These are phyloP conservation scores for Macrocybe gigantea DNA, from an alignment of 768 basidiomycete genomes.

Conservation along the genomic window DNA sequence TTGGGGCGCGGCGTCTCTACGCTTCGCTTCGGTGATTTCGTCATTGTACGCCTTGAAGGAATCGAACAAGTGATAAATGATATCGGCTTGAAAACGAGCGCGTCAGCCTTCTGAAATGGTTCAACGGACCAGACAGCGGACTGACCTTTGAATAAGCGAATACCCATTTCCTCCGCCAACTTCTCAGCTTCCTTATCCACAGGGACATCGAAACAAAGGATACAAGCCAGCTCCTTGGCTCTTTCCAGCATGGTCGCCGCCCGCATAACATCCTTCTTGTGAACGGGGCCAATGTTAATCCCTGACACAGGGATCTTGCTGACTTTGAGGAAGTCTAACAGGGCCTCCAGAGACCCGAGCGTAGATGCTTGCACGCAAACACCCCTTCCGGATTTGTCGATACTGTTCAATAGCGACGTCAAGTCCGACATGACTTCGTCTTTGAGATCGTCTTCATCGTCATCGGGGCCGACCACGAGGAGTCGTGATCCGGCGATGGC, in stretches of 20 bases:
- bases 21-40: constrained; percentile 89
- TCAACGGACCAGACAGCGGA: background rate
- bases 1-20: constrained; percentile 85
- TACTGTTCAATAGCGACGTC: constrained; percentile 78
- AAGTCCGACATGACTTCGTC: constrained; percentile 98
- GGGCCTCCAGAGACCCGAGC: constrained; percentile 92
- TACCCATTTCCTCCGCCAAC: constrained; percentile 90
- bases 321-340: constrained; percentile 89
- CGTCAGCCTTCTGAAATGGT: constrained; percentile 1
- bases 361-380: constrained; percentile 98
- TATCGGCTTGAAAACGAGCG: constrained; percentile 64
- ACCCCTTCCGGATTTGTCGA: constrained; percentile 93
- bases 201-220: constrained; percentile 94
- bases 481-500: constrained; percentile 96
- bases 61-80: constrained; percentile 98
- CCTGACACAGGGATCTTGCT: constrained; percentile 98
- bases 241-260: constrained; percentile 92
- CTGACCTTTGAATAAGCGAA: constrained; percentile 88
- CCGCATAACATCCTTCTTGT: constrained; percentile 93
- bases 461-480: constrained; percentile 89
- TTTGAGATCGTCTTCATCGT: constrained; percentile 91
- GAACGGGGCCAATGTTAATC: constrained; percentile 96
- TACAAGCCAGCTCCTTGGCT: constrained; percentile 90
- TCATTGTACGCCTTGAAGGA: constrained; percentile 92
- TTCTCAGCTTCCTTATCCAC: constrained; percentile 92